These are phyloP conservation scores for Dothistroma pini DNA, from an alignment of 2,329 filamentous ascomycete species.

Conservation along the genomic window DNA sequence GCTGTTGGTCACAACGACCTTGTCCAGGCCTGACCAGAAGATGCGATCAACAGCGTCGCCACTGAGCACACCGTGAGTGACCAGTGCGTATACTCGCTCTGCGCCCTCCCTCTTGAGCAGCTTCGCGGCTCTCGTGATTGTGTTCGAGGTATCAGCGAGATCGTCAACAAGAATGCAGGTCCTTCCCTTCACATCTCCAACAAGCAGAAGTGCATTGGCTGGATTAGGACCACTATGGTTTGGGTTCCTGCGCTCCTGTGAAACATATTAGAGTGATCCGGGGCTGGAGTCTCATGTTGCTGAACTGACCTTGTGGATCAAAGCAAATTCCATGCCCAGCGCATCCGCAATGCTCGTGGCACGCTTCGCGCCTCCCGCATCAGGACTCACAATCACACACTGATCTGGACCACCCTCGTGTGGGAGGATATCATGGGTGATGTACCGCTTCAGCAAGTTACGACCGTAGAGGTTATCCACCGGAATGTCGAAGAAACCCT, in stretches of 20 bases:
- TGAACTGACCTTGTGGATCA: constrained; percentile 85
- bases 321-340: constrained; percentile 88
- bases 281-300: background rate
- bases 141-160: constrained; percentile 92
- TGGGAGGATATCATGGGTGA: constrained; percentile 77
- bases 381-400: constrained; percentile 84
- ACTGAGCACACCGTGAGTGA: constrained; percentile 93
- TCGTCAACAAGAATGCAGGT: constrained; percentile 92
- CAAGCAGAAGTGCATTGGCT: constrained; percentile 80
- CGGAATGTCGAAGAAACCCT: constrained; percentile 98
- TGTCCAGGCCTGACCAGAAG: constrained; percentile 89
- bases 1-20: constrained; percentile 90
- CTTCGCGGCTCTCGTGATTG: constrained; percentile 93
- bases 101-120: constrained; percentile 91
- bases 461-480: constrained; percentile 96
- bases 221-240: constrained; percentile 36
- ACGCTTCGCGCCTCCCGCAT: constrained; percentile 93
- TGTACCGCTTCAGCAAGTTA: constrained; percentile 65
- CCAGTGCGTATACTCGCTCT: constrained; percentile 81
- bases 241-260: constrained; percentile 78
- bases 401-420: constrained; percentile 58
- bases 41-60: constrained; percentile 93
- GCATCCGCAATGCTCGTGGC: constrained; percentile 93
- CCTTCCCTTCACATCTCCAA: constrained; percentile 76
- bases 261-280: background rate